A percentile compares a stretch with the other conserved stretches of the same genome.
phyloP scores from a whole-genome alignment of 805 yeast species.

The Yarrowia sp. region DNA sequence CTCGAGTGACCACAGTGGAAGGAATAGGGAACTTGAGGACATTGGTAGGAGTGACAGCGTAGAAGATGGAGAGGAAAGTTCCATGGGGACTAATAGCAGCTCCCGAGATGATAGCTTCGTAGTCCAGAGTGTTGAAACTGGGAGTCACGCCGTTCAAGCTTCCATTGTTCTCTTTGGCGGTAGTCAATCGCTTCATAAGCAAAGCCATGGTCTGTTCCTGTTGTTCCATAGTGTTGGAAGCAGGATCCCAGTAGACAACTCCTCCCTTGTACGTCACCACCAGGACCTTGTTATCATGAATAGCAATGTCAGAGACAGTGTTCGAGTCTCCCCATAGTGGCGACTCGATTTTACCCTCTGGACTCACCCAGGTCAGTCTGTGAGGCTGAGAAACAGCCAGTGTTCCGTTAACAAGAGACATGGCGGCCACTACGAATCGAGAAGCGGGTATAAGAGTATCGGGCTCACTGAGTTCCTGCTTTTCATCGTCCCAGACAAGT shows the following conservation, averaged over 20 bases:
- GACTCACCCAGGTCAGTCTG: constrained; percentile 8
- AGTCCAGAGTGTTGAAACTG: constrained; percentile 31
- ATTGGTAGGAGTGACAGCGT: constrained; percentile 16
- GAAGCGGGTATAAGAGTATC: not conserved
- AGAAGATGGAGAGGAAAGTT: constrained; percentile 7
- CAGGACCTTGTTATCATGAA: constrained; percentile 7
- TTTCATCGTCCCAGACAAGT: not conserved
- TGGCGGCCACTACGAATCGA: constrained; percentile 11
- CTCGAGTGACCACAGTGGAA: constrained; percentile 23
- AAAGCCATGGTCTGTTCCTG: constrained; percentile 33
- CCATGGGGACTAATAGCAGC: constrained; percentile 18
- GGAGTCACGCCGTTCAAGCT: constrained; percentile 28
- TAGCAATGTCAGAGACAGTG: constrained; percentile 9
- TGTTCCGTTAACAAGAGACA: constrained; percentile 6
- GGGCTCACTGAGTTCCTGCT: constrained; percentile 3
- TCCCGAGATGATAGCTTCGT: constrained; percentile 22
- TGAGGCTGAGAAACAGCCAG: constrained; percentile 26
- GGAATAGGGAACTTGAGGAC: constrained; percentile 37
- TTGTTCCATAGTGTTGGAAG: constrained; percentile 12
- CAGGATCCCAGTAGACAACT: constrained; percentile 24
- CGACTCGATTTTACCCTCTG: constrained; percentile 20
- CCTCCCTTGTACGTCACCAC: constrained; percentile 25
- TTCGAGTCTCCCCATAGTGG: constrained; percentile 17
- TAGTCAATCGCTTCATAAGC: constrained; percentile 17
- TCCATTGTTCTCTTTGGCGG: constrained; percentile 26